These are phyloP conservation scores for Rosa rugosa DNA, from an alignment of 306 rosid genomes.

Conservation along the genomic window DNA sequence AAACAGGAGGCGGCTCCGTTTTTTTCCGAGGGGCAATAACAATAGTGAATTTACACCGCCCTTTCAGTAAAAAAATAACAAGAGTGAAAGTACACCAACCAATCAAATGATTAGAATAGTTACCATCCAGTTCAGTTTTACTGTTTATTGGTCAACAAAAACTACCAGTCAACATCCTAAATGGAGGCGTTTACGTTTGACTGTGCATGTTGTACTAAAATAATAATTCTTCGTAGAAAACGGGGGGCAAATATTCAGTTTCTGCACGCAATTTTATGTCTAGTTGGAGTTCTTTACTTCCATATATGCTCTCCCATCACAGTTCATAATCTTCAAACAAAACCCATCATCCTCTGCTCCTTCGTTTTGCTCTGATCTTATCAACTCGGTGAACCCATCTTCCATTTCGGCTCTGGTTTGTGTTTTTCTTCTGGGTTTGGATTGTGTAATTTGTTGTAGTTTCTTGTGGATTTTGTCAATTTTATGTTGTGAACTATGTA, in stretches of 20 bases:
- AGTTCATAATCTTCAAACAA: not conserved
- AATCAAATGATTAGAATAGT: not conserved
- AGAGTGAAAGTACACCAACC: not conserved
- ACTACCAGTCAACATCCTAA: not conserved
- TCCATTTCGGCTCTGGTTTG: constrained; percentile 33
- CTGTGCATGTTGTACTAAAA: not conserved
- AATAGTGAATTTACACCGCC: too few relatives aligned
- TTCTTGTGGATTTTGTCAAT: not conserved
- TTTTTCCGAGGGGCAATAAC: too few relatives aligned
- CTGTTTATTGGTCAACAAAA: not conserved
- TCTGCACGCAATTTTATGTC: not conserved
- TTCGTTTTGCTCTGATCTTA: constrained; percentile 17
- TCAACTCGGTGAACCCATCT: not conserved
- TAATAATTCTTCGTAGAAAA: not conserved
- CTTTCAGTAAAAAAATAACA: too few relatives aligned
- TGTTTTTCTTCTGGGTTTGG: constrained; percentile 6
- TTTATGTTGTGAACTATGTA: not conserved
- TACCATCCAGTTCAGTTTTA: not conserved
- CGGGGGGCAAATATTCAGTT: not conserved
- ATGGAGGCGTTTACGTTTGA: not conserved
- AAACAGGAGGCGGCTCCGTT: too few relatives aligned
- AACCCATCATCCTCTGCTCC: constrained; percentile 6
- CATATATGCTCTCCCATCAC: not conserved
- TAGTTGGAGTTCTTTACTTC: not conserved
- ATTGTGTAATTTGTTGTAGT: not conserved